Conservation (phyloP, 768 basidiomycete species). For the Cubamyces lactineus region DNA sequence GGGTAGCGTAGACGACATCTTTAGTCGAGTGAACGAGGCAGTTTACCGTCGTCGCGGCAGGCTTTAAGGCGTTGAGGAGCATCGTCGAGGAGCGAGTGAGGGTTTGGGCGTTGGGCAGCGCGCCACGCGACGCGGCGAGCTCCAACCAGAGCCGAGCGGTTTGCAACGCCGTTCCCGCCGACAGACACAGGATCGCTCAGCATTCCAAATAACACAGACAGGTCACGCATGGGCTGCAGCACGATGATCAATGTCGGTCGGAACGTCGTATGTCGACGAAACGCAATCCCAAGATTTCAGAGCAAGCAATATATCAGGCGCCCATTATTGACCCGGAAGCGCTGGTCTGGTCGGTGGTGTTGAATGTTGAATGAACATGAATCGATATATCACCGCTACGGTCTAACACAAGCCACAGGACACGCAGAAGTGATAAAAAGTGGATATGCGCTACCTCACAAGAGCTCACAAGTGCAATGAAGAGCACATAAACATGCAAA, state of each 20-base stretch:
- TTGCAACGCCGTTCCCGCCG: conserved; percentile 5
- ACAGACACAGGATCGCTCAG: conserved; percentile 11
- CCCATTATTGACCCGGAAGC: no score
- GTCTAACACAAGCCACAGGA: no score
- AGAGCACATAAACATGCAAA: no score
- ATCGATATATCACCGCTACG: no score
- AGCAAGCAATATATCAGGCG: no score
- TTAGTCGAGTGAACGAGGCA: background rate
- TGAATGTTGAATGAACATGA: no score
- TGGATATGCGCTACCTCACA: no score
- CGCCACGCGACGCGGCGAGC: conserved; percentile 4
- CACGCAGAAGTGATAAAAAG: no score
- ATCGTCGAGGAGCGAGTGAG: conserved; percentile 15
- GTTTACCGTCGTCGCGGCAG: conserved; percentile 15
- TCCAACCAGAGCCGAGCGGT: conserved; percentile 3
- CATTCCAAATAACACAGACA: conserved; percentile 1
- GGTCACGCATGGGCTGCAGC: background rate
- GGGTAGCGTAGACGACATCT: conserved; percentile 16
- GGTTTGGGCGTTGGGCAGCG: conserved; percentile 8
- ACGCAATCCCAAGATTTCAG: no score
- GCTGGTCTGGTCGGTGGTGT: no score
- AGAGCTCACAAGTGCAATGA: no score
- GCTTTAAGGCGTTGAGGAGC: conserved; percentile 17
- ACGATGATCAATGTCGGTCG: background rate
- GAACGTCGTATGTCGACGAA: no score